Base-by-base conservation (phyloP, 257 asterid species). In the Solanum dulcamara region DNA sequence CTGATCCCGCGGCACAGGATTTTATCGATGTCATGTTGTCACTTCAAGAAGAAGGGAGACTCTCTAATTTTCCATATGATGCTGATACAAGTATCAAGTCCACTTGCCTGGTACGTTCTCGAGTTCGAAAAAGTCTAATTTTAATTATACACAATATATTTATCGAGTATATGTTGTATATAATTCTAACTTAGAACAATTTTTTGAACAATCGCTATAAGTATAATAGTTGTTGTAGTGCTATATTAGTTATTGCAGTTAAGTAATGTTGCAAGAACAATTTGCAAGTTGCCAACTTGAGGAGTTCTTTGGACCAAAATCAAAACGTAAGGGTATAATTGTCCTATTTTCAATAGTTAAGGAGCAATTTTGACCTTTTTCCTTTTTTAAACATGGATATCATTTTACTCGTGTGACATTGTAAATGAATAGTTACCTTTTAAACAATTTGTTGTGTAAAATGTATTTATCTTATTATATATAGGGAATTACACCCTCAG, bases 1-100 rank as follows among this genome's bases (percentile, higher is more conserved):
- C 18, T 4, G 30, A 40, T 2, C 77, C 50, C 11, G 48, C 62
- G 12, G 64, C 15, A 5, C 62, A 57, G 3, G 88, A 86, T 22
- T 86, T 86, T 51, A 86, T 86, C 18, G 88, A 86, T 55, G 74
- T 66, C 35, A 40, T 85, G 87, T 46, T 85, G 7, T 33, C 85
- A 4, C 80, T 85, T 48, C 55, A 46, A 64, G 18, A 64, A 30
- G 85, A 80, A 62, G 71, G 51, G 0, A 9, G 79, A 20, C 60
- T 72, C 67, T 74, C 84, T 1, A 57, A 64, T 53, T 72, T 75
- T 83, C 86, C 66, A 37, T 26, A 72, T 37, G 87, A 85, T 75
- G 59, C 84, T n/a, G 51, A 85, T 37, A 85, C 87, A 37, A 75
- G 59, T 75, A 74, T 85, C 62, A 85, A 75, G 60, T 74, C 87